phyloP scores from a whole-genome alignment of 768 basidiomycete genomes.

The Mycena leptocephala region DNA sequence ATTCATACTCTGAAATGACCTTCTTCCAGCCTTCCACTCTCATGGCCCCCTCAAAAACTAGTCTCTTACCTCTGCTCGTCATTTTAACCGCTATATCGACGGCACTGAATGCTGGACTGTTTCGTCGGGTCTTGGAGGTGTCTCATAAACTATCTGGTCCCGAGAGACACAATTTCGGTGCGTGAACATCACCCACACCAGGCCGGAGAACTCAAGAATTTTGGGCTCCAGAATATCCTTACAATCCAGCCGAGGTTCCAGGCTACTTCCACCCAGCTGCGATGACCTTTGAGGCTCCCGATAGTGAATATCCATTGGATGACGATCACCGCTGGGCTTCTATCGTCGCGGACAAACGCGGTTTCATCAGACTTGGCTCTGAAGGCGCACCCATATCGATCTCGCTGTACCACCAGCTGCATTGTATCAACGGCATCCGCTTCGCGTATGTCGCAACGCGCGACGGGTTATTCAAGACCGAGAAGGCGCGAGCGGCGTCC shows the following conservation, averaged over 20 bases:
- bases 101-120: conserved; percentile 1
- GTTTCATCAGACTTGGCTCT: conserved; percentile 38
- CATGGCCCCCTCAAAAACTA: background rate
- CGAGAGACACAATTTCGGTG: conserved; percentile 6
- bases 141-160: background rate
- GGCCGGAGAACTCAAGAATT: background rate
- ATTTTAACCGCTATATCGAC: background rate
- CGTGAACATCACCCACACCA: background rate
- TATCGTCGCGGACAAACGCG: conserved; percentile 26
- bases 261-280: background rate
- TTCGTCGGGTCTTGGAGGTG: background rate
- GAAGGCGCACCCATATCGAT: conserved; percentile 42
- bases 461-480: conserved; percentile 31
- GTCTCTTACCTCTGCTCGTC: background rate
- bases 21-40: too few relatives aligned
- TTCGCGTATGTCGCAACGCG: conserved; percentile 32
- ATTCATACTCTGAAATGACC: too few relatives aligned
- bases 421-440: conserved; percentile 46
- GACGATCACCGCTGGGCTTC: conserved; percentile 29
- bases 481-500: conserved; percentile 6
- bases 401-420: conserved; percentile 49
- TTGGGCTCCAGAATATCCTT: conserved; percentile 13
- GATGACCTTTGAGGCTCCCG: conserved; percentile 1
- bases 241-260: conserved; percentile 3
- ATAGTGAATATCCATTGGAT: conserved; percentile 7